These are phyloP conservation scores for Leishmania turanica DNA, from an alignment of 208 protist genomes.

Conservation along the genomic window DNA sequence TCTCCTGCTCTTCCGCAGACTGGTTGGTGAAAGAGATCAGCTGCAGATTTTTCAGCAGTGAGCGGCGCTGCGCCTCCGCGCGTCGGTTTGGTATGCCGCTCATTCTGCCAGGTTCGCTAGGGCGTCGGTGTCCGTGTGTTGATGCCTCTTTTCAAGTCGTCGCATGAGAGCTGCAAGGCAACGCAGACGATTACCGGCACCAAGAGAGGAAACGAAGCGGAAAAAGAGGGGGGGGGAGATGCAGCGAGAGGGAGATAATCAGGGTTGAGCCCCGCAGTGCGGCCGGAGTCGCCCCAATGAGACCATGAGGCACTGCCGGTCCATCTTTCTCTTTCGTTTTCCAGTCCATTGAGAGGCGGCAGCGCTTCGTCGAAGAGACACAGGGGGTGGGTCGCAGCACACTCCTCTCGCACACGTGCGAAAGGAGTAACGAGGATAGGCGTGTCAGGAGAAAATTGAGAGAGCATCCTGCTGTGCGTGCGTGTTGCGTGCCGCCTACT, in stretches of 20 bases:
- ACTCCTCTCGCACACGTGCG: background rate
- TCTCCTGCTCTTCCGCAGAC: conserved; percentile 47
- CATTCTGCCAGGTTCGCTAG: conserved; percentile 1
- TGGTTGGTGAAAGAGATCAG: conserved; percentile 35
- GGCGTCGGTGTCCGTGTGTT: background rate
- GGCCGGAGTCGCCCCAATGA: background rate
- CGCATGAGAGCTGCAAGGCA: background rate
- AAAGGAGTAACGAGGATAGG: background rate
- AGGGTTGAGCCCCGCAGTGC: background rate
- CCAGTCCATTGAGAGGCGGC: background rate
- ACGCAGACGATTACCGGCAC: background rate
- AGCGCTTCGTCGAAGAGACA: background rate
- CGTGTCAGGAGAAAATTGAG: background rate
- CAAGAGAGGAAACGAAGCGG: background rate
- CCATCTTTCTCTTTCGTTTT: background rate
- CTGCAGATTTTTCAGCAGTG: conserved; percentile 61
- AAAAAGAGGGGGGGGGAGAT: background rate
- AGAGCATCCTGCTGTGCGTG: background rate
- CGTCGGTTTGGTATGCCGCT: conserved; percentile 4
- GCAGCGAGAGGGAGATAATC: background rate
- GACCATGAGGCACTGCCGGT: background rate
- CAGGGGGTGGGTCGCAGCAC: background rate
- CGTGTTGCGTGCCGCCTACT: background rate
- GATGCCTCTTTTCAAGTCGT: background rate
- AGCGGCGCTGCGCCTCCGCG: conserved; percentile 41